Base-by-base conservation (phyloP, 257 asterid species). In the Thymus quinquecostatus region DNA sequence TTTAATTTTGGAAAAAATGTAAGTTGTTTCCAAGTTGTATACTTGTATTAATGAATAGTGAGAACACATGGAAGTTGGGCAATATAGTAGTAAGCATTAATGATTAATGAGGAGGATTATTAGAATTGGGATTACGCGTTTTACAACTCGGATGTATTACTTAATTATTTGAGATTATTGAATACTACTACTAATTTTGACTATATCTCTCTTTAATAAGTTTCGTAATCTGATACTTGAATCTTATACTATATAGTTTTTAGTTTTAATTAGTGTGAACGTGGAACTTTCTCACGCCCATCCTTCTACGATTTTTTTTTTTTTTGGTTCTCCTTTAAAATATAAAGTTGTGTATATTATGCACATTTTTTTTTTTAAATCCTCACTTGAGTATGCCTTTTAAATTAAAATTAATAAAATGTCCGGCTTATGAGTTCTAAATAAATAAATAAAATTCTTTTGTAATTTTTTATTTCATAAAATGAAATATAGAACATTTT, bases 81-180 rank as follows among this genome's bases (percentile, higher is more conserved):
- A 36, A 13, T 2, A 30, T 59, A 58, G 64, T 32, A 59, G 64
- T 59, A 59, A 57, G 2, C 32, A 13, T 6, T 34, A 34, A 14
- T 21, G 29, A 67, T 51, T 59, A 10, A 41, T 57, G 32, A 40
- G 77, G 40, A 0, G 58, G 61, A 66, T 67, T 27, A 49, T 73
- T 66, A 48, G 47, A 70, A 30, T 32, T 57, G 50, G 58, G 56
- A 56, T 36, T 49, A 71, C 81, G 81, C 74, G 81, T 67, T 64
- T 64, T 62, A 57, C 59, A 77, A 2, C 61, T 40, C 58, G 36
- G 41, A 48, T n/a, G 6, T 50, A 38, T 38, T 4, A 38, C 4
- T 38, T 38, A 7, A 38, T 38, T 4, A 3, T 3, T 38, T 38
- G 41, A 38, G 41, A 38, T 38, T 38, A 38, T 38, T 38, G 41